Evolutionary conservation across 306 rosid species (phyloP), one percentile per base, ranked within the genome.

Genomic region (Argentina anserina): DNA sequence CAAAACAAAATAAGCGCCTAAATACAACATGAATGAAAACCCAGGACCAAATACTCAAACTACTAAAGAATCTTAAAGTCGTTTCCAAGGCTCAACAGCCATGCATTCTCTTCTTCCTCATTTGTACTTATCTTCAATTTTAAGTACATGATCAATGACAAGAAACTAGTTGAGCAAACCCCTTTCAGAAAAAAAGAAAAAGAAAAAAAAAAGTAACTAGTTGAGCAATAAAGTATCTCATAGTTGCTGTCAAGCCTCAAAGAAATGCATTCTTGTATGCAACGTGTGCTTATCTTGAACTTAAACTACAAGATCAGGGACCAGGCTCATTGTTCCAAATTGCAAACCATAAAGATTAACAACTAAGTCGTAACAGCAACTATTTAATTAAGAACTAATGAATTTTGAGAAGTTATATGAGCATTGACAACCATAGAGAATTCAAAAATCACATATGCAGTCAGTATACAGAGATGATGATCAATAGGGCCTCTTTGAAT

Each of bases 401-500:
- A 40, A 40, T 26, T 17, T 55, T 5, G 33, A 20, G 26, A 26
- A 7, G 28, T 55, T 9, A 11, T 36, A 34, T 3, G 28, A 9
- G 59, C 41, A 26, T 67, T 37, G 41, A 18, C 41, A 45, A 43
- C 21, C 56, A 67, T 41, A 29, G 56, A 45, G 58, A 12, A 40
- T 67, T 17, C 47, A n/a, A 14, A 26, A 42, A 55, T 29, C 29
- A 41, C 71, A 41, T 12, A 55, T 15, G 41, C 62, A 52, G 63
- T 55, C 72, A n/a, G 29, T 11, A 36, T 29, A 75, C 1, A 56
- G 23, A 75, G 52, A 2, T 8, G 39, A 23, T 10, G 70, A 73
- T 50, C 28, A 73, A 62, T 20, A 73, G 6, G 29, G 23, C 70
- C 70, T 64, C 52, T 26, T 26, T 55, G 63, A 64, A 65, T 25